Percentiles rank a stretch among this genome's conserved stretches.
Conservation (phyloP, 2,329 filamentous ascomycete genomes). For the Ambrosiella xylebori region DNA sequence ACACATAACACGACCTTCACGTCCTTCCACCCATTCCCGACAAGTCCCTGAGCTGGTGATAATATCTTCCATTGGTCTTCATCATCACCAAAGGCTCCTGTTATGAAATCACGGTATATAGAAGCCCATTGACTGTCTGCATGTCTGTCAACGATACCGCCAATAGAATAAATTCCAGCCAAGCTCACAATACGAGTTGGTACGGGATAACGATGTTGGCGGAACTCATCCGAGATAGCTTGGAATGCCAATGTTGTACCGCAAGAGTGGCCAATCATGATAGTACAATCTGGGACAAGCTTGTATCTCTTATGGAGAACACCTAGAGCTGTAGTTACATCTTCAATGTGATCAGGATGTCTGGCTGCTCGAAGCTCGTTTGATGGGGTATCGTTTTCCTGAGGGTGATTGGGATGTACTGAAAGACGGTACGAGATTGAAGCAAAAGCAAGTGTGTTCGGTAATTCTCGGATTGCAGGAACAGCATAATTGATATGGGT, state of each 20-base stretch:
- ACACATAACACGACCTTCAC: background rate
- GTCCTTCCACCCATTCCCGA: background rate
- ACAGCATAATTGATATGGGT: constrained; percentile 12
- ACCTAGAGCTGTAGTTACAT: constrained; percentile 35
- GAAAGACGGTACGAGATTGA: constrained; percentile 45
- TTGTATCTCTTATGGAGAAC: constrained; percentile 29
- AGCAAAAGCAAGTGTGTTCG: constrained; percentile 14
- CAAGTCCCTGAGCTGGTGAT: constrained; percentile 21
- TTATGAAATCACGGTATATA: constrained; percentile 27
- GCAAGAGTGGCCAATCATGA: constrained; percentile 45
- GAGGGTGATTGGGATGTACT: constrained; percentile 28
- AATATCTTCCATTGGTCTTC: constrained; percentile 22
- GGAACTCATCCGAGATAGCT: constrained; percentile 18
- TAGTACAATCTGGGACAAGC: constrained; percentile 28
- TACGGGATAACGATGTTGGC: constrained; percentile 9
- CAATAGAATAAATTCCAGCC: constrained; percentile 35
- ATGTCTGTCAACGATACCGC: constrained; percentile 16
- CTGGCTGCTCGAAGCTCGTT: constrained; percentile 25
- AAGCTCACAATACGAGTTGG: constrained; percentile 27
- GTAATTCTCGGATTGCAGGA: constrained; percentile 4
- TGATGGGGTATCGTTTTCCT: constrained; percentile 15
- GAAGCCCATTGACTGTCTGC: constrained; percentile 19
- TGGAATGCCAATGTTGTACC: constrained; percentile 40
- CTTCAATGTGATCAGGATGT: constrained; percentile 43
- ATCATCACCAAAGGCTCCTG: constrained; percentile 29